Evolutionary conservation across 2,329 filamentous ascomycete genomes (phyloP), one percentile per base, ranked within the genome.

Genomic region (Onygenales sp.): DNA sequence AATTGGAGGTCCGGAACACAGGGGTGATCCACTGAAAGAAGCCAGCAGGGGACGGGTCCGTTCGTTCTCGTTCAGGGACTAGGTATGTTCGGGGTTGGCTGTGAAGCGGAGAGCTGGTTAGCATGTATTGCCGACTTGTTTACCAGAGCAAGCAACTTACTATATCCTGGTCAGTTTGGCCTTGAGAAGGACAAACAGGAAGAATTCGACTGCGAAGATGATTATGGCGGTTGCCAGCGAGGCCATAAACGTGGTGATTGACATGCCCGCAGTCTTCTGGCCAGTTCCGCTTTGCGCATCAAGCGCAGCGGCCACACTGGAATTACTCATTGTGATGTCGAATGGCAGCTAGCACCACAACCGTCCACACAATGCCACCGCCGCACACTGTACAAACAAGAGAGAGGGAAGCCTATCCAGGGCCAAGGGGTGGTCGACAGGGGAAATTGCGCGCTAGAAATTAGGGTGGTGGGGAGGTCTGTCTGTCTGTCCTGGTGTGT

Each of bases 21-120:
- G 79, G 77, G 11, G 66, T 64, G 48, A 80, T 69, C 80, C 79
- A 82, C 61, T 66, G 69, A 54, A 76, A 74, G 31, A 78, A 74
- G 66, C 69, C 79, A 65, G 61, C 72, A 0, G 87, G 86, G 2
- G 89, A 87, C 1, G 86, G 75, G n/a, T 85, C 79, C 7, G 88
- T 90, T 61, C 89, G 83, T 72, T 95, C 87, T 64, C 86, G 82
- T 70, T 93, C 86, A 6, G 89, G 87, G 0, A 94, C 90, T 1
- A 95, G 80, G 61, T 89, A 95, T 4, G 89, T 92, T 68, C 89
- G 84, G 2, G 89, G 86, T 73, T 89, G 88, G 64, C 85, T 89
- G 57, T 41, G 45, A 43, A 45, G 33, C 38, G 56, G 13, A 55
- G 48, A n/a, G 50, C 54, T 61, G 27, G 63, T 54, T 32, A 42